phyloP scores from a whole-genome alignment of 1,284 basidiomycete genomes.

The Marasmius oreades region DNA sequence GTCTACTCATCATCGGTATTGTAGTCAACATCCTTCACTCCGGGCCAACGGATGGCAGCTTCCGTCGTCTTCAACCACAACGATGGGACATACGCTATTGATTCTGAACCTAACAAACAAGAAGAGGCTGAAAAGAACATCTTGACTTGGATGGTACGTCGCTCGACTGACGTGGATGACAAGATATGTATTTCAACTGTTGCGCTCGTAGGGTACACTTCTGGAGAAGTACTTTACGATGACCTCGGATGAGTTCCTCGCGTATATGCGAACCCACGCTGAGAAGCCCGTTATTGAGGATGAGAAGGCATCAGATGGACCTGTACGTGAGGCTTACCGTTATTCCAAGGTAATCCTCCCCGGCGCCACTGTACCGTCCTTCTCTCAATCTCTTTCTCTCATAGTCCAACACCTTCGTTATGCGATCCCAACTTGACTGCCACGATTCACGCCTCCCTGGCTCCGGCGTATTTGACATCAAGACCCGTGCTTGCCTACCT shows the following conservation, averaged over 20 bases:
- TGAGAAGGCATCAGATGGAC: constrained; percentile 17
- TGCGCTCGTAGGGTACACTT: constrained; percentile 65
- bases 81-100: constrained; percentile 77
- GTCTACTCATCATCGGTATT: constrained; percentile 1
- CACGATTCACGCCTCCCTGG: constrained; percentile 80
- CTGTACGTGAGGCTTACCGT: constrained; percentile 69
- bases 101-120: constrained; percentile 56
- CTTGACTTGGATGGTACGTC: constrained; percentile 82
- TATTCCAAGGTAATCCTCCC: constrained; percentile 66
- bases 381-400: constrained; percentile 2
- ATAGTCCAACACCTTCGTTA: constrained; percentile 77
- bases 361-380: background rate
- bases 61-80: constrained; percentile 66
- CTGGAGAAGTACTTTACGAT: constrained; percentile 88
- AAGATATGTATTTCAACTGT: background rate
- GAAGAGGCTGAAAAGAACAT: constrained; percentile 62
- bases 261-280: constrained; percentile 48
- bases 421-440: constrained; percentile 96
- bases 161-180: no score
- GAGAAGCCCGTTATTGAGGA: constrained; percentile 33
- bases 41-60: constrained; percentile 79
- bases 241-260: constrained; percentile 60
- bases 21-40: constrained; percentile 67
- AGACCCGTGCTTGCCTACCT: constrained; percentile 86
- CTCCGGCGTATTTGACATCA: constrained; percentile 92